Evolutionary conservation across 345 rosid species (phyloP), one percentile per base, ranked within the genome.

Genomic region (Noccaea caerulescens): DNA sequence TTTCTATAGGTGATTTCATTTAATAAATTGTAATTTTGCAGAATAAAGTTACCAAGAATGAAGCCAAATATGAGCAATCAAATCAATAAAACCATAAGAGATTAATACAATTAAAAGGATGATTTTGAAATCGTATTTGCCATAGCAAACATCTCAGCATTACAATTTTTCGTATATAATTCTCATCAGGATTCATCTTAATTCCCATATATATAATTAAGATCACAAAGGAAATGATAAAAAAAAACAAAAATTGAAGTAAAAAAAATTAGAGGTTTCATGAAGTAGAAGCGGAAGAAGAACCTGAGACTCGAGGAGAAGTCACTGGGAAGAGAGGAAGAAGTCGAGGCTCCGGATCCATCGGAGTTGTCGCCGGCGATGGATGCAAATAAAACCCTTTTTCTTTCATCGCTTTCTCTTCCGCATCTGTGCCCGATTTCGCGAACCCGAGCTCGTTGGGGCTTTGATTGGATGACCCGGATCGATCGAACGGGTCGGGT

Each of bases 371-470:
- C 10, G 83, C 76, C 46, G 98, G 99, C 2, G 98, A 91, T 4
- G 92, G 95, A 76, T 94, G 99, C 57, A 94, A 53, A 80, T 83
- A 94, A 76, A 86, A 94, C 0, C 97, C 95, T 78, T 77, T 94
- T 76, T 91, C 99, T 76, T 86, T 85, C 43, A 94, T 91, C 0
- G 90, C 92, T 63, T 73, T 88, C 81, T 94, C 96, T 80, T 94
- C 99, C 4, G 84, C 84, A 50, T 76, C 84, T 9, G 71, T 27
- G 50, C 72, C 73, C 36, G 80, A 3, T n/a, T 54, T 23, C 39
- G 60, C 46, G 5, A 18, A 47, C 9, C 64, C 69, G 13, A 52
- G 6, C 32, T 74, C 74, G 46, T 25, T 10, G 4, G 73, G 73
- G 57, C 60, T 60, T n/a, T 55, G 80, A 50, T 76, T 79, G 0